A percentile compares a stretch with the other conserved stretches of the same genome.
phyloP scores from a whole-genome alignment of 306 rosid species.

The Vigna mungo region DNA sequence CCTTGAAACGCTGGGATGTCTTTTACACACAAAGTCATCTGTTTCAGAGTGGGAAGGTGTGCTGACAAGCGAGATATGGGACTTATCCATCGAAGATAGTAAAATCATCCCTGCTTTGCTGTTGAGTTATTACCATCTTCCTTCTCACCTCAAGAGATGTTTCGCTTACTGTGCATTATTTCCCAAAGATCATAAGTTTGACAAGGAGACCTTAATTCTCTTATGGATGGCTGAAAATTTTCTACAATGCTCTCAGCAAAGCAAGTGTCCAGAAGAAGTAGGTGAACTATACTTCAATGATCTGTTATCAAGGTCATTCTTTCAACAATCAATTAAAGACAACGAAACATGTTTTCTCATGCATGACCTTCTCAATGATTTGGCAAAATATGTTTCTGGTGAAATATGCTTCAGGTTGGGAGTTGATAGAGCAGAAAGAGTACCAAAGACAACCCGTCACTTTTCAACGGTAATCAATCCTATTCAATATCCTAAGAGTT shows the following conservation, averaged over 20 bases:
- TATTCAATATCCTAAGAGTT: background rate
- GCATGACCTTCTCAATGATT: background rate
- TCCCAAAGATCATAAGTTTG: background rate
- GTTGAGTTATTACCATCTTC: background rate
- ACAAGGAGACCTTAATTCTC: background rate
- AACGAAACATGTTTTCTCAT: background rate
- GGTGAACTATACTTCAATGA: background rate
- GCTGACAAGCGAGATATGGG: background rate
- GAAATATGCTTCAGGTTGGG: background rate
- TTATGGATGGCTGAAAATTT: background rate
- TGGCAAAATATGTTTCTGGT: background rate
- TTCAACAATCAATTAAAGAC: background rate
- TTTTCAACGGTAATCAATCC: background rate
- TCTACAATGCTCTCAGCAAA: background rate
- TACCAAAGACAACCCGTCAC: background rate
- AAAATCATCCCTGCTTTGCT: background rate
- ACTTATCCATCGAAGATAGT: background rate
- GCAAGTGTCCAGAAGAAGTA: background rate
- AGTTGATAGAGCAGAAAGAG: too few relatives aligned
- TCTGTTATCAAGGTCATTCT: background rate
- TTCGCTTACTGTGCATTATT: background rate
- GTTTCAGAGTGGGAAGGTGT: background rate
- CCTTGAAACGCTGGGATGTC: background rate
- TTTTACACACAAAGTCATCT: background rate
- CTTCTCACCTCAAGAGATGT: constrained; percentile 5